These are phyloP conservation scores for Cryphonectria radicalis DNA, from an alignment of 2,329 filamentous ascomycete species.

Conservation along the genomic window DNA sequence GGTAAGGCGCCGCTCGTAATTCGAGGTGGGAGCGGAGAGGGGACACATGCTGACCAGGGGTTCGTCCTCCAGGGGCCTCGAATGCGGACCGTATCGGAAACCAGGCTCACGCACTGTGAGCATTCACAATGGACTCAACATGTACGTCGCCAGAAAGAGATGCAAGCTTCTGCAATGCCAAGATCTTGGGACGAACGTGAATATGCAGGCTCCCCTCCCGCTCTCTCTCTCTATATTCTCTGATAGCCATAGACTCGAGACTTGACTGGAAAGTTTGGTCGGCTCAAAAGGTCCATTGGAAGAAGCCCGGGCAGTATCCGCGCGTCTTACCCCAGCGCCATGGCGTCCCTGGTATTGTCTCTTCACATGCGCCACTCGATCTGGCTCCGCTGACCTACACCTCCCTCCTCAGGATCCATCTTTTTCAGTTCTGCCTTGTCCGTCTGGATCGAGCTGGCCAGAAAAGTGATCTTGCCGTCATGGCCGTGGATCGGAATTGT, in stretches of 20 bases:
- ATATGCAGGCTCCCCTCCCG: background rate
- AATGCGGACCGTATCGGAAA: background rate
- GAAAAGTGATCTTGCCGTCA: background rate
- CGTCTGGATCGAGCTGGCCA: background rate
- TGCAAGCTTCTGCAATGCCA: background rate
- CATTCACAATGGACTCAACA: background rate
- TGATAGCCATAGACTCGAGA: background rate
- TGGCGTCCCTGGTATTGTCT: background rate
- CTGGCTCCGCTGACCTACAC: background rate
- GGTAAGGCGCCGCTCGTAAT: background rate
- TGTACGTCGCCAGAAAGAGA: background rate
- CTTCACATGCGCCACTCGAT: conserved; percentile 1
- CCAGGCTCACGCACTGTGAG: background rate
- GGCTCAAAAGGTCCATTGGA: background rate
- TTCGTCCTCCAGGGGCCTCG: background rate
- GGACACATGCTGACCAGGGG: conserved; percentile 8
- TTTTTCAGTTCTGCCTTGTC: background rate
- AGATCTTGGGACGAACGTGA: background rate
- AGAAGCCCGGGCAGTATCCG: background rate
- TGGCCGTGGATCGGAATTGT: background rate
- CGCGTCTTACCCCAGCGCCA: background rate
- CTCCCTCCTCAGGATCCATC: background rate
- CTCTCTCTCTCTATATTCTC: background rate
- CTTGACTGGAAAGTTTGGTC: background rate
- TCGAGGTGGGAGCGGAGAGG: background rate